Base-by-base conservation (phyloP, 192 early-diverging fungal species). In the Entophlyctis helioformis region DNA sequence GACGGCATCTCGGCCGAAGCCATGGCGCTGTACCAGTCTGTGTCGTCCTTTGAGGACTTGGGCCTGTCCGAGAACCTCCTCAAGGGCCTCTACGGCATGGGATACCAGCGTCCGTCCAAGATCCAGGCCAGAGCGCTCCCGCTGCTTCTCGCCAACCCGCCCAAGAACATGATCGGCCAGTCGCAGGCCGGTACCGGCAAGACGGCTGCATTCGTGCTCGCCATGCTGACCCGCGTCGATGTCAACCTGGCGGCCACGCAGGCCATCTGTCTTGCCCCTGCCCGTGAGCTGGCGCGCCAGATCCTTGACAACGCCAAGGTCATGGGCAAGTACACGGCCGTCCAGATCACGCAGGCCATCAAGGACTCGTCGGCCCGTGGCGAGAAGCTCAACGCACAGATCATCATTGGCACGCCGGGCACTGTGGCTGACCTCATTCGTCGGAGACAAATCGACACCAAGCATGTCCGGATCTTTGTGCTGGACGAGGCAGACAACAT, bases 401-500 rank as follows among this genome's bases (percentile, higher is more conserved):
- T 96, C 3, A 72, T 98, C 43, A 82, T 98, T 39, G 95, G 91
- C 26, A 98, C 95, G 0, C 91, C 95, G 3, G 95, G 95, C 18
- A 91, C 92, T 1, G 80, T 98, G 0, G 63, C 56, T 18, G 87
- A 92, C 20, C 53, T 88, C 36, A 71, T 86, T 32, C 72, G 76
- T 44, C 70, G 74, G 46, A 56, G 81, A 21, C 59, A 69, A 5
- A 51, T 96, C 38, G 67, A 81, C 31, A 53, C 74, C 13, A 65
- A 55, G 7, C 43, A 70, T 40, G 56, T 91, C 29, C 76, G 80
- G 44, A 75, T 95, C 33, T 86, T 93, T 63, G 90, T 96, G 7
- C 69, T 98, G 49, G 95, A 98, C 52, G 95, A 98, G 63, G 95
- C 95, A n/a, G 95, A 98, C 56, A 94, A 88, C 54, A 94, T 96